Conservation (phyloP, 2,329 filamentous ascomycete species). For the Cyphellophora attinorum region DNA sequence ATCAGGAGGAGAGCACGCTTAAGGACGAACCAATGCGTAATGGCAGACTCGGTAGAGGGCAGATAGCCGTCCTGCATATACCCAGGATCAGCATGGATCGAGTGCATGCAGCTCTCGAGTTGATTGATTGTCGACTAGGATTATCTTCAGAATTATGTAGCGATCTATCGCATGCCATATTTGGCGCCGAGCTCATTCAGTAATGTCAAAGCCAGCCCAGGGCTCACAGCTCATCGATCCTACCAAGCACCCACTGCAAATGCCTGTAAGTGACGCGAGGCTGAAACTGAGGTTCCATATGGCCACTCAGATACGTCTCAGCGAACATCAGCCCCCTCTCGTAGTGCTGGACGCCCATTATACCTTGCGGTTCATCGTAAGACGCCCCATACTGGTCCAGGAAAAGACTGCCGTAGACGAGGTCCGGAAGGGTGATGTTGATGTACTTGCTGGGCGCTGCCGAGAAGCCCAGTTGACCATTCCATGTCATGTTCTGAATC, state of each 20-base stretch:
- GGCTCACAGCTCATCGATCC: constrained; percentile 20
- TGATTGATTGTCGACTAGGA: too few relatives aligned
- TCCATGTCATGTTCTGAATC: constrained; percentile 16
- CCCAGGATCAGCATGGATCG: too few relatives aligned
- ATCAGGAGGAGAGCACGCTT: too few relatives aligned
- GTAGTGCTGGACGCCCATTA: constrained; percentile 25
- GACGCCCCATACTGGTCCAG: constrained; percentile 4
- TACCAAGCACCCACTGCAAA: constrained; percentile 26
- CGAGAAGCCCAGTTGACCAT: constrained; percentile 11
- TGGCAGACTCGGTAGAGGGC: too few relatives aligned
- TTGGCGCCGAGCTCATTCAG: too few relatives aligned
- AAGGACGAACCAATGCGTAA: too few relatives aligned
- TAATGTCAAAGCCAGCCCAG: too few relatives aligned
- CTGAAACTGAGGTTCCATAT: constrained; percentile 28
- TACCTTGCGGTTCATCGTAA: too few relatives aligned
- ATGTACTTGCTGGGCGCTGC: constrained; percentile 7
- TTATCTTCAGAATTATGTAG: too few relatives aligned
- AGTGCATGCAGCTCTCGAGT: too few relatives aligned
- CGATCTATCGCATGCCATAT: too few relatives aligned
- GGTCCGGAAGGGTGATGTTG: constrained; percentile 9
- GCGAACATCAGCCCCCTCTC: constrained; percentile 29
- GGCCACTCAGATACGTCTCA: constrained; percentile 24
- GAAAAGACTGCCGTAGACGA: constrained; percentile 11
- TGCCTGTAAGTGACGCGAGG: constrained; percentile 24
- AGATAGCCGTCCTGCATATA: too few relatives aligned